Base-by-base conservation (phyloP, 2,329 filamentous ascomycete genomes). In the Aspergillus neotritici region DNA sequence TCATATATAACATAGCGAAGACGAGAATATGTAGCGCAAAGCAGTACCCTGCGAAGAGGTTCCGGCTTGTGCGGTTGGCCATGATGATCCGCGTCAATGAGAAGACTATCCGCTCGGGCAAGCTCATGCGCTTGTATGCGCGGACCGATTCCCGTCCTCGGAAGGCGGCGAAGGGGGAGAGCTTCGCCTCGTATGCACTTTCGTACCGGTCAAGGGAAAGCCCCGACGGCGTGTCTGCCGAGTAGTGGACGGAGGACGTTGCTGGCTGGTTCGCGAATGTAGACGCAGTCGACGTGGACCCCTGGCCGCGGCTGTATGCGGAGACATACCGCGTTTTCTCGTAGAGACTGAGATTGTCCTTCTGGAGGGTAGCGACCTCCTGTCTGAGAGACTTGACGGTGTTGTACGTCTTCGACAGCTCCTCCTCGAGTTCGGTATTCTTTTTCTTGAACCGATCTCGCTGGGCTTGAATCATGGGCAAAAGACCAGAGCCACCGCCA, bases 381-480 rank as follows among this genome's bases (percentile, higher is more conserved):
- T 94, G 87, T 34, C 93, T 82, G 36, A 98, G 75, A 30, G 90
- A 85, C 14, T 89, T 91, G 15, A 96, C 82, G 0, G 80, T 86
- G 36, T 81, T 78, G 65, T 97, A 88, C 29, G 80, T 79, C 53
- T 94, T 89, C 5, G 89, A 88, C 8, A 97, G 74, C 60, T 97
- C 91, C 47, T 86, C 80, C 68, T 97, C 93, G 15, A 98, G 79
- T 63, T 98, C 86, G 0, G 82, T 73, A 53, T 95, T 97, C 61
- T 90, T 87, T 73, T 94, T 88, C 75, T 96, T 97, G 79, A 97
- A 98, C 40, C 93, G 87, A 68, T 98, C 93, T 49, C 93, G 84
- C 69, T 98, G 94, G 2, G 94, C 93, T 29, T 93, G 95, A 40
- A 98, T 86, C 94, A 98, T 98, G 29, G 93, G 94, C 16, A 98